Evolutionary conservation across 208 protist genomes (phyloP).

Genomic region (Acanthamoeba castellanii): DNA sequence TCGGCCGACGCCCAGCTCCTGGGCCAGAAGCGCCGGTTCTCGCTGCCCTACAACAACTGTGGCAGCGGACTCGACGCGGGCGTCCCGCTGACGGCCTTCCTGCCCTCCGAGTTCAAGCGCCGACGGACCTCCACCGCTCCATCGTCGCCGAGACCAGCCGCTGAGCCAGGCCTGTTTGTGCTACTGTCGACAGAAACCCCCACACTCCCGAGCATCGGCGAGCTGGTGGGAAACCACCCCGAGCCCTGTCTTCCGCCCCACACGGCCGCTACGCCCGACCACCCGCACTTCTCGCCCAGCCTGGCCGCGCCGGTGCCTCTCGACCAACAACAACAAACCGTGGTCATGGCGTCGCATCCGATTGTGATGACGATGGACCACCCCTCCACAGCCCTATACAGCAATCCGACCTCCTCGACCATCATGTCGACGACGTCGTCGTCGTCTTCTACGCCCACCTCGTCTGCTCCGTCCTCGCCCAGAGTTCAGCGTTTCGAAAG

Average conservation of each 20-base stretch:
- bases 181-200: not conserved
- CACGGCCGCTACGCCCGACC: not conserved
- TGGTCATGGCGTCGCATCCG: too few species aligned
- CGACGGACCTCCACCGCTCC: not conserved
- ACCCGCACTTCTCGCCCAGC: not conserved
- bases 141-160: too few species aligned
- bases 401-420: not conserved
- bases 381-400: not conserved
- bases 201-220: not conserved
- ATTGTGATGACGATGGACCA: not conserved
- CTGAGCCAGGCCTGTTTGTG: too few species aligned
- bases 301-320: not conserved
- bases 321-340: not conserved
- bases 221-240: not conserved
- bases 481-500: not conserved
- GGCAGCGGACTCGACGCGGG: not conserved
- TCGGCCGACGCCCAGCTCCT: not conserved
- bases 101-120: constrained; percentile 37
- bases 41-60: not conserved
- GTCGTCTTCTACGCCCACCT: not conserved
- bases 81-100: constrained; percentile 31
- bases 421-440: not conserved
- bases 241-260: not conserved
- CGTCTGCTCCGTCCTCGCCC: not conserved
- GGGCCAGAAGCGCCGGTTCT: not conserved